Percentiles rank a stretch among this genome's conserved stretches.
phyloP scores from a whole-genome alignment of 768 basidiomycete genomes.

The Piloderma croceum region DNA sequence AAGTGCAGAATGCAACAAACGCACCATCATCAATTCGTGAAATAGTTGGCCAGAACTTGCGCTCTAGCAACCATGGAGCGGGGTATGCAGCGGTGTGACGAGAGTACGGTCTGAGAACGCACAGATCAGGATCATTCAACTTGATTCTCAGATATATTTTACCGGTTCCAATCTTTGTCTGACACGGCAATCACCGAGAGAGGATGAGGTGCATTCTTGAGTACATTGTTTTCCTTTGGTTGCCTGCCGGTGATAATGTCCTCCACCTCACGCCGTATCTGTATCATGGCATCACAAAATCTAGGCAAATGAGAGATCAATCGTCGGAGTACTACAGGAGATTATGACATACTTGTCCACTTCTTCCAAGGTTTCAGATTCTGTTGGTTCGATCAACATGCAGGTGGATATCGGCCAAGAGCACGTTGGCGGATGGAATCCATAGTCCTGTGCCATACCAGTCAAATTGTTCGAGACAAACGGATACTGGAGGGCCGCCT shows the following conservation, averaged over 20 bases:
- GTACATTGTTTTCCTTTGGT: constrained; percentile 83
- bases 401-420: constrained; percentile 97
- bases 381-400: constrained; percentile 97
- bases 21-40: constrained; percentile 90
- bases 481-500: constrained; percentile 7
- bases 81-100: constrained; percentile 91
- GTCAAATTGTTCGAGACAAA: no score
- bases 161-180: constrained; percentile 85
- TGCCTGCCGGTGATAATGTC: constrained; percentile 84
- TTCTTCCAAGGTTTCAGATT: constrained; percentile 91
- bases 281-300: constrained; percentile 98
- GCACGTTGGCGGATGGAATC: constrained; percentile 95
- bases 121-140: constrained; percentile 6
- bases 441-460: no score
- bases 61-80: constrained; percentile 70
- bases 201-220: constrained; percentile 94
- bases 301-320: constrained; percentile 29
- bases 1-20: constrained; percentile 19
- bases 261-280: constrained; percentile 87
- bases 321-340: not conserved
- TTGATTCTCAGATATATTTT: constrained; percentile 15
- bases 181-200: constrained; percentile 65
- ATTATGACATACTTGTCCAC: constrained; percentile 61
- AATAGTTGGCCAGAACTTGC: constrained; percentile 96
- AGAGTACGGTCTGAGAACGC: constrained; percentile 66